Evolutionary conservation across 2,329 filamentous ascomycete species (phyloP), one percentile per base, ranked within the genome.

Genomic region (Trichoderma afroharzianum): DNA sequence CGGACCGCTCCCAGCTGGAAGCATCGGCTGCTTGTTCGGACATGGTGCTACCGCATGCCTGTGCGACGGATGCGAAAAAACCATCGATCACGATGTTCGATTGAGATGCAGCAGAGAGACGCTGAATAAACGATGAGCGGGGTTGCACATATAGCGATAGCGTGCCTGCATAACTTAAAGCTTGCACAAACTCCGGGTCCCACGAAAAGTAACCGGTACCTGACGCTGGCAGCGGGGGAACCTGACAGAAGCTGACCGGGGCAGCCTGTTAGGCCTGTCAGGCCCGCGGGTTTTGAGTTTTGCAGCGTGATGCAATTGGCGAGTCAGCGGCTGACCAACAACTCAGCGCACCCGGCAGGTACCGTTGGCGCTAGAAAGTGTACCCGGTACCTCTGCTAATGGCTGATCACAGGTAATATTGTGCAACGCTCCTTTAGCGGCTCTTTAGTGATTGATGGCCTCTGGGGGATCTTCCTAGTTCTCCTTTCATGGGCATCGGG

Each of bases 1-100:
- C 66, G 66, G 66, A 61, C 66, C 66, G 66, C 36, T 68, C 67
- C 67, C 67, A 69, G 21, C 28, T 15, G 47, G 57, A 69, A 26
- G 67, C 55, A 47, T 69, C 67, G 33, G 57, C 67, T 69, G 67
- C 67, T 69, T 39, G 39, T 53, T 43, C 67, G 57, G 67, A 61
- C 67, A 69, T 69, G 57, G 67, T 69, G 57, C 59, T 47, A 32
- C 39, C 67, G 67, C 67, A 69, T 69, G 67, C 67, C 57, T 69
- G 57, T 53, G 50, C 63, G 63, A 58, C 26, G 15, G 30, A 59
- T 15, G 47, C 47, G 47, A 43, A 43, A 43, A 67, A 67, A 53
- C 50, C 32, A 39, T 67, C 15, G 32, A 58, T 24, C 24, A 28
- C 63, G 24, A 33, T 24, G 50, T 53, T 58, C 24, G 63, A 57